Base-by-base conservation (phyloP, 1,284 basidiomycete genomes). In the Microbotryomycetes sp. region DNA sequence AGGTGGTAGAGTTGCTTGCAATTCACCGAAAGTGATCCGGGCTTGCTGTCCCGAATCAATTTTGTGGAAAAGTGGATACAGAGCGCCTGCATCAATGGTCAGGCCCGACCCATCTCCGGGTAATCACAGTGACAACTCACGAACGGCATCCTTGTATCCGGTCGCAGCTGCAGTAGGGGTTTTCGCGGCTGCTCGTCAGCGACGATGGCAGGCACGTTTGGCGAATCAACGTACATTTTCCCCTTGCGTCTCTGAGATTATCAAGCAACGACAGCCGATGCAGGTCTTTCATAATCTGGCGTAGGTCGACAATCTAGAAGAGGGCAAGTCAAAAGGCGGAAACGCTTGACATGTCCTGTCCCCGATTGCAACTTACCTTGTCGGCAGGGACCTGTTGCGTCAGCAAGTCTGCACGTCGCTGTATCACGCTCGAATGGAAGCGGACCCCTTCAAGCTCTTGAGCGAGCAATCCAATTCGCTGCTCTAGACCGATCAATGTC, bases 71-170 rank as follows among this genome's bases (percentile, higher is more conserved):
- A 66, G 61, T 1, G 64, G 61, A 36, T 68, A 68, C 6, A 67
- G 59, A 0, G 59, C 16, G 28, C 47, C 47, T 49, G 25, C 15
- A 25, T 12, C n/a, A n/a, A n/a, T n/a, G n/a, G n/a, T n/a, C n/a
- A n/a, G n/a, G n/a, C n/a, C n/a, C n/a, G n/a, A n/a, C n/a, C n/a
- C n/a, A n/a, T n/a, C n/a, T n/a, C n/a, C n/a, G n/a, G n/a, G n/a
- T n/a, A n/a, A n/a, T n/a, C n/a, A n/a, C n/a, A n/a, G n/a, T n/a
- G n/a, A n/a, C n/a, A 6, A 49, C 42, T 14, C 12, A 25, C 66
- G 56, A 3, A 47, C 49, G 2, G 66, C 66, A 25, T 65, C 66
- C 32, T 68, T 68, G 59, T 46, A 68, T 6, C 66, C 64, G 28
- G 31, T 54, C 5, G 55, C 65, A 4, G 60, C 65, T 67, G 36